Evolutionary conservation across 495 filamentous ascomycete genomes (phyloP).

Genomic region (Daldinia grandis): DNA sequence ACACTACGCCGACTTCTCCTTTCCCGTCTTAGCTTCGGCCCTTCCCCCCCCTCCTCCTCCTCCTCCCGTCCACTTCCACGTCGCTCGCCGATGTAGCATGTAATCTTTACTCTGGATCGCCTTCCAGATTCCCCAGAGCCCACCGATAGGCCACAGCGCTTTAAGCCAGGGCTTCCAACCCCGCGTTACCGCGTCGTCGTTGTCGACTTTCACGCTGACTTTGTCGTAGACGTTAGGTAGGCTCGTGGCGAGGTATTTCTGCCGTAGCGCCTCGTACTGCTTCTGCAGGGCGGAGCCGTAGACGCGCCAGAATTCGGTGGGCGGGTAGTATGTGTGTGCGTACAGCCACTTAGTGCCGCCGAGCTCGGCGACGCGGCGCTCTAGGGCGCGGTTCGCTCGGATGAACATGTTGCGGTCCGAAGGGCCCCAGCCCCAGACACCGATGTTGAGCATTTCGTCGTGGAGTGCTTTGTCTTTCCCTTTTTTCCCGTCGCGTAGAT

Average conservation of each 20-base stretch:
- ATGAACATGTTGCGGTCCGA: conserved; percentile 54
- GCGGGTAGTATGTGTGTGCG: conserved; percentile 66
- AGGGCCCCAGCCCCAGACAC: conserved; percentile 64
- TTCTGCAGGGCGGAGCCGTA: conserved; percentile 54
- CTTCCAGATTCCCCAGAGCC: conserved; percentile 64
- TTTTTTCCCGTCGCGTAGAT: conserved; percentile 26
- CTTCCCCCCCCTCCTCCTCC: conserved; percentile 45
- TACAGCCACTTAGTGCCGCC: conserved; percentile 73
- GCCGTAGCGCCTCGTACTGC: conserved; percentile 62
- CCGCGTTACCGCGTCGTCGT: conserved; percentile 14
- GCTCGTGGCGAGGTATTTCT: conserved; percentile 59
- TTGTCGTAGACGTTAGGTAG: conserved; percentile 68
- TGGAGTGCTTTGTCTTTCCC: not conserved
- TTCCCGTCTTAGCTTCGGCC: conserved; percentile 17
- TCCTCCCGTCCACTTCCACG: conserved; percentile 61
- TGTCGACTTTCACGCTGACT: conserved; percentile 56
- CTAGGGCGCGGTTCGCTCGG: conserved; percentile 68
- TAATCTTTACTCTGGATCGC: conserved; percentile 65
- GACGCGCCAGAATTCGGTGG: conserved; percentile 64
- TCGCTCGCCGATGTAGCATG: conserved; percentile 58
- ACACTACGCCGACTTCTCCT: conserved; percentile 23
- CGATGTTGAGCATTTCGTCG: conserved; percentile 61
- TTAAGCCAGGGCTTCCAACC: conserved; percentile 51
- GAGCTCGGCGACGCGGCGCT: conserved; percentile 68
- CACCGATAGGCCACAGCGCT: conserved; percentile 58